phyloP scores from a whole-genome alignment of 768 basidiomycete genomes.

The Agaricus blazei region DNA sequence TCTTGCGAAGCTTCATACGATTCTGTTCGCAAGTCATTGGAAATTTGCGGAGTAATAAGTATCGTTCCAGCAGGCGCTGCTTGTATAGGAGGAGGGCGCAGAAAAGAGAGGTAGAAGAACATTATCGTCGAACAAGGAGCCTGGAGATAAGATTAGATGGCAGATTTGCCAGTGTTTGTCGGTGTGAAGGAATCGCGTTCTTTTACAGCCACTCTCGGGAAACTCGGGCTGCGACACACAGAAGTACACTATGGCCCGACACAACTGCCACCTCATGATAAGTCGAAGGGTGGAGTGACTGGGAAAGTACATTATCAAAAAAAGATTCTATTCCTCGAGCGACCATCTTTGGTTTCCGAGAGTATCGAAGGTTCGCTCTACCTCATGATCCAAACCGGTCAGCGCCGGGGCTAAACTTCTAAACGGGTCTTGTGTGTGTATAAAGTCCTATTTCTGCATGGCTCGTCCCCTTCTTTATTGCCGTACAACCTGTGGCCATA shows the following conservation, averaged over 20 bases:
- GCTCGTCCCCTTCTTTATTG: no score
- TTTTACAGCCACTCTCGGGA: no score
- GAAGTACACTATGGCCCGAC: not conserved
- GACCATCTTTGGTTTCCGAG: no score
- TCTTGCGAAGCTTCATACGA: constrained; percentile 48
- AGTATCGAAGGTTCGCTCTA: not conserved
- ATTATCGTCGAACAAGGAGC: constrained; percentile 27
- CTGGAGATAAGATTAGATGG: not conserved
- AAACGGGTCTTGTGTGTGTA: no score
- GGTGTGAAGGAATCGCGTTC: no score
- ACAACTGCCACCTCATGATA: not conserved
- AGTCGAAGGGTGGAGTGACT: no score
- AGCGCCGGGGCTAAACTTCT: no score
- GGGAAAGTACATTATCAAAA: no score
- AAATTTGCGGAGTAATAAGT: constrained; percentile 73
- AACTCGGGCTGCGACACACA: no score
- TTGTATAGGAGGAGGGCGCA: constrained; percentile 74
- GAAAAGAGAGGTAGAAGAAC: constrained; percentile 89
- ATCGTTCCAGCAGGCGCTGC: constrained; percentile 39
- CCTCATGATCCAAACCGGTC: no score
- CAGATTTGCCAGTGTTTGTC: not conserved
- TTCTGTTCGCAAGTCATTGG: constrained; percentile 89
- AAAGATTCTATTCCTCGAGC: no score
- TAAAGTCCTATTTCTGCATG: no score
- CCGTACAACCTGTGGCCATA: not conserved